phyloP scores from a whole-genome alignment of 164 flowering plant genomes.

The Stephania cephalantha region DNA sequence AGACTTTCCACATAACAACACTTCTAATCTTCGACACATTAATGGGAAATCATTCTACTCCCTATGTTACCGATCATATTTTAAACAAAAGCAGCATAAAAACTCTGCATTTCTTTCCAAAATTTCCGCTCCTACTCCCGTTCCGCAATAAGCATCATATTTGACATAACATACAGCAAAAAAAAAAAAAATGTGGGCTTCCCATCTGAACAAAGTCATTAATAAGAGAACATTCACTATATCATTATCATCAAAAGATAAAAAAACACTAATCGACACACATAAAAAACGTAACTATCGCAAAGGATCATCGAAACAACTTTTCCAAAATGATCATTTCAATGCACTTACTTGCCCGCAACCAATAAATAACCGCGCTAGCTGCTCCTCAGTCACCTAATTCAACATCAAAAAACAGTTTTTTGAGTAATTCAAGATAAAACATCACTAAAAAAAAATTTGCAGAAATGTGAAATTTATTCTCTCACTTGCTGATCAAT shows the following conservation, averaged over 20 bases:
- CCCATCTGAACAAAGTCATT: neutral
- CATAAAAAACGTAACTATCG: neutral
- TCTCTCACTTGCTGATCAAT: slow-evolving; percentile 91
- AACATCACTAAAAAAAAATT: neutral
- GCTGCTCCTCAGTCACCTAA: slow-evolving; percentile 94
- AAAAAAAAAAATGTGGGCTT: neutral
- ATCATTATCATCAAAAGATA: neutral
- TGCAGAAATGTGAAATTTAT: slow-evolving; percentile 33
- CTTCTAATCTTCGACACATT: neutral
- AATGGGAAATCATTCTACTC: neutral
- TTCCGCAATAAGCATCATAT: neutral
- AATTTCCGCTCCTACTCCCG: neutral
- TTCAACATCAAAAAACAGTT: slow-evolving; percentile 3
- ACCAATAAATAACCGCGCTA: slow-evolving; percentile 71
- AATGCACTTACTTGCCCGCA: slow-evolving; percentile 67
- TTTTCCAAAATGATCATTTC: neutral
- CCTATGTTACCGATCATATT: neutral
- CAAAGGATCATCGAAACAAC: neutral
- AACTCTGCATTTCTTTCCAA: neutral
- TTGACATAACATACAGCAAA: neutral
- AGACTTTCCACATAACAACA: neutral
- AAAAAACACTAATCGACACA: neutral
- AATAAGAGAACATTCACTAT: neutral
- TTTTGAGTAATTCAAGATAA: neutral
- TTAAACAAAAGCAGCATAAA: neutral